A percentile compares a stretch with the other conserved stretches of the same genome.
Evolutionary conservation across 805 yeast genomes (phyloP).

Genomic region (Tanozyma kutaoensis): DNA sequence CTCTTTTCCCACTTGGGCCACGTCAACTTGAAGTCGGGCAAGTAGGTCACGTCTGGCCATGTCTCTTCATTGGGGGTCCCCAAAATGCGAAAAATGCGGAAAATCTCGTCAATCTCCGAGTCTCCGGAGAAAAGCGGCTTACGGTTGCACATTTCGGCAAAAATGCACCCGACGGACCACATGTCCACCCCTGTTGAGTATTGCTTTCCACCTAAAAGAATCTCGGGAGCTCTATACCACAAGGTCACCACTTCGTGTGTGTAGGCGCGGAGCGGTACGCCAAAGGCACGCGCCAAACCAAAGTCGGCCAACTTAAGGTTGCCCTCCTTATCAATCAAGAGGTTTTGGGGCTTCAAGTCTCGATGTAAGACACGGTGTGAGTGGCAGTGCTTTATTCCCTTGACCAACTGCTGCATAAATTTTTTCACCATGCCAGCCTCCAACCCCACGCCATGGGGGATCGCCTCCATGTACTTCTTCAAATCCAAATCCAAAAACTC

Average conservation of each 20-base stretch:
- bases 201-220: slow-evolving; percentile 89
- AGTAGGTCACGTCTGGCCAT: slow-evolving; percentile 88
- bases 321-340: slow-evolving; percentile 90
- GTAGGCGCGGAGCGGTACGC: slow-evolving; percentile 92
- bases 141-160: slow-evolving; percentile 95
- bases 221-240: slow-evolving; percentile 97
- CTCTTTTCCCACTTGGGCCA: slow-evolving; percentile 84
- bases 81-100: slow-evolving; percentile 78
- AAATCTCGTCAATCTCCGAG: slow-evolving; percentile 94
- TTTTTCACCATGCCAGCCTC: slow-evolving; percentile 86
- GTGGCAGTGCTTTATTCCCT: slow-evolving; percentile 89
- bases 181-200: slow-evolving; percentile 97
- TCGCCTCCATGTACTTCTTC: slow-evolving; percentile 92
- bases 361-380: slow-evolving; percentile 89
- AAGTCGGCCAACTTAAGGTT: slow-evolving; percentile 60
- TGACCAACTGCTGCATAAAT: slow-evolving; percentile 83
- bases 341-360: slow-evolving; percentile 92
- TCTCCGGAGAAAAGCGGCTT: slow-evolving; percentile 95
- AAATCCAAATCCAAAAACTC: slow-evolving; percentile 91
- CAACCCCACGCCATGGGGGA: slow-evolving; percentile 81
- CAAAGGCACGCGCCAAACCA: slow-evolving; percentile 94
- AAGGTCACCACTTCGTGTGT: slow-evolving; percentile 97
- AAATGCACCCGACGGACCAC: slow-evolving; percentile 97
- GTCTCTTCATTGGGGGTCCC: slow-evolving; percentile 90
- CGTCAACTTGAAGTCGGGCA: slow-evolving; percentile 89